phyloP scores from a whole-genome alignment of 2,329 filamentous ascomycete genomes.

The Biscogniauxia marginata region DNA sequence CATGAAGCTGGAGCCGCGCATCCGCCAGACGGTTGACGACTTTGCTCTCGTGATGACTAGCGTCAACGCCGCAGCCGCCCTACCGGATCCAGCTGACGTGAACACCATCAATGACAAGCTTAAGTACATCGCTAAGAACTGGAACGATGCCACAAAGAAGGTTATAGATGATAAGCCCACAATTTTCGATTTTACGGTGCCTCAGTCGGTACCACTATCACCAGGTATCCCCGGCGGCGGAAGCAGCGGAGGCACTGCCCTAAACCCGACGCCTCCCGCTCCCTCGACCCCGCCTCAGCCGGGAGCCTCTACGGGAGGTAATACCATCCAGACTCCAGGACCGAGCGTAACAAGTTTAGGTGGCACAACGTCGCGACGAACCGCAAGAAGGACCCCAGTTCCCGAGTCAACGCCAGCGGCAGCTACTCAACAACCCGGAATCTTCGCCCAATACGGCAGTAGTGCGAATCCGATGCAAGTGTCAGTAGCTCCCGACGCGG shows the following conservation, averaged over 20 bases:
- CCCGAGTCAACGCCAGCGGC: no score
- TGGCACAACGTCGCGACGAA: neutral
- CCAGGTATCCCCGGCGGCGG: no score
- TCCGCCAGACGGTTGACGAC: conserved; percentile 24
- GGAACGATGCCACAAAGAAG: neutral
- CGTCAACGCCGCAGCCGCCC: neutral
- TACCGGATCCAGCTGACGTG: neutral
- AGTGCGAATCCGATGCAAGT: neutral
- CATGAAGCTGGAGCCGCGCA: conserved; percentile 9
- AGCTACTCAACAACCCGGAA: no score
- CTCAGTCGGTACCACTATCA: neutral
- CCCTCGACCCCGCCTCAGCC: neutral
- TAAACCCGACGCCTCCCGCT: no score
- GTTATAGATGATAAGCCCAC: neutral
- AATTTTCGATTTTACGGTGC: neutral
- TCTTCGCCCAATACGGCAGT: neutral
- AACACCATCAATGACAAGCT: neutral
- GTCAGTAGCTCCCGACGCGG: no score
- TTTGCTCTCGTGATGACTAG: neutral
- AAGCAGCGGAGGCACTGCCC: neutral
- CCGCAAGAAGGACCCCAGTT: neutral
- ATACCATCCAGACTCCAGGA: neutral
- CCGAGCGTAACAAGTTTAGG: neutral
- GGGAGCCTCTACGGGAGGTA: neutral
- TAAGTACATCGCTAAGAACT: neutral